Evolutionary conservation across 169 alveolate genomes (phyloP), one percentile per base, ranked within the genome.

Genomic region (Cyclospora cayetanensis): DNA sequence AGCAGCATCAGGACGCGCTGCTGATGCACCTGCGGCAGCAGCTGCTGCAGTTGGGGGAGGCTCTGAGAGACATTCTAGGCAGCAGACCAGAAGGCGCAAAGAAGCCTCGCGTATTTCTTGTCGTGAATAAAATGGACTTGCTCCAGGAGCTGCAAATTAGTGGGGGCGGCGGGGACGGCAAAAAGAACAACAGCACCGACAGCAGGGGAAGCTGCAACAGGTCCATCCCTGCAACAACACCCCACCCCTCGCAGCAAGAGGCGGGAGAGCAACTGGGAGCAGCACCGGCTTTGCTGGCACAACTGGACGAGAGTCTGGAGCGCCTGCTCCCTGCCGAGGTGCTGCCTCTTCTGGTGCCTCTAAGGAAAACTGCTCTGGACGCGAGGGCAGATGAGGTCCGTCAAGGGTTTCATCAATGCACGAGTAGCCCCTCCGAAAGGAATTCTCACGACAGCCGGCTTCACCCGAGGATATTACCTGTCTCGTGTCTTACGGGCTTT

Each of bases 181-280:
- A n/a, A n/a, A n/a, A n/a, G n/a, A n/a, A 41, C 35, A 65, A 41
- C 76, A 65, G 76, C 76, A 65, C 18, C 76, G 31, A 41, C 76
- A 65, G 76, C 76, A 11, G 60, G 60, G 60, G 18, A 50, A 9
- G 76, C 37, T 27, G 76, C 76, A 65, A 12, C 76, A 12, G 41
- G n/a, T n/a, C 76, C 4, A 2, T 1, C 43, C 11, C 41, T 25
- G 76, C 34, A 31, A 31, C 43, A 5, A 18, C 18, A 27, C 41
- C 20, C 7, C 72, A 9, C 31, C 41, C 20, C 2, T 31, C 20
- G 70, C 70, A 55, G 70, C 70, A 55, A 31, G 35, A 65, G 39
- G 43, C 1, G 76, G 43, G 31, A 27, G 35, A 55, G 12, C 27
- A 55, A 50, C 60, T 4, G 76, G 76, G 43, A 65, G 76, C 76